Evolutionary conservation across 306 rosid species (phyloP), one percentile per base, ranked within the genome.

Genomic region (Lathyrus sativus): DNA sequence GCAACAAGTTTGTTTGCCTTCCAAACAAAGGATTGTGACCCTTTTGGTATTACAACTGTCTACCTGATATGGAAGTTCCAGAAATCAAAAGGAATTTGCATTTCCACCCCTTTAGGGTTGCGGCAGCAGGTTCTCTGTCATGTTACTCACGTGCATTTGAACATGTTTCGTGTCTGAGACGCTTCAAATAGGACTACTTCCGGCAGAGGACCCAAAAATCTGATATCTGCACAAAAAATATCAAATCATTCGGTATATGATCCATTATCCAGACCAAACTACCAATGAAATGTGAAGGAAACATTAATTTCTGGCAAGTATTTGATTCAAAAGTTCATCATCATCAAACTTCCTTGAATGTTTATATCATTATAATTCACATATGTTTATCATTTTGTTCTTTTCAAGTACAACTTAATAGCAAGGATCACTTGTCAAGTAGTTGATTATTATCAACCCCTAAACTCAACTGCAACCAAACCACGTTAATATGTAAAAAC

Each of bases 401-500:
- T 11, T 28, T 22, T 51, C 7, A 35, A 66, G 42, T 60, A 41
- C 64, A 51, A 39, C 60, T 59, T 42, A 41, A 13, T 42, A 49
- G 19, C 65, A 60, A 41, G 6, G n/a, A 17, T 67, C 33, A 28
- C 17, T 4, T 70, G 37, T 46, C 35, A 26, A 28, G 35, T 17
- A 74, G 66, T 65, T 18, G 29, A 28, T 60, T 77, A 66, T 65
- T 57, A 80, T 42, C 35, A 31, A 31, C 50, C 67, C 50, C 67
- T 17, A 42, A 70, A 29, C 22, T 26, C 35, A 15, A 70, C 37
- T 7, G 64, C 68, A 44, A 75, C 22, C 60, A 46, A 64, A 37
- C 17, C 12, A 24, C 75, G 67, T 39, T 19, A 39, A 73, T 2
- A 50, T 24, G 69, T 17, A 12, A 66, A 42, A 66, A 51, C 46